Percentiles rank a stretch among this genome's conserved stretches.
These are phyloP conservation scores for Peronospora destructor DNA, from an alignment of 352 stramenopile genomes.

Conservation along the genomic window DNA sequence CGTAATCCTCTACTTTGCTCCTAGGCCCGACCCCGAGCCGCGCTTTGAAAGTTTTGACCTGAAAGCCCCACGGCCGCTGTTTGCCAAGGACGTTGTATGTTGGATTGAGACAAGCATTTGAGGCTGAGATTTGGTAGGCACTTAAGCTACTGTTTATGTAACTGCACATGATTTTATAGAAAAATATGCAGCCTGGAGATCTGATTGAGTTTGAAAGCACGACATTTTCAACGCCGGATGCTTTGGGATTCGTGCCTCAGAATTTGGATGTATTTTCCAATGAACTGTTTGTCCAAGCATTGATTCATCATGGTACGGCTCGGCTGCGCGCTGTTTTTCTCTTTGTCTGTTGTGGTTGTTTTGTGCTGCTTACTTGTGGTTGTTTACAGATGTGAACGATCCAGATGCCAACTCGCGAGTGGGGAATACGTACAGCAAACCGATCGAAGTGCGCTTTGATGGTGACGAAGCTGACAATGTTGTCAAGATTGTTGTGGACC, in stretches of 20 bases:
- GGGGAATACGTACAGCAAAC: constrained; percentile 59
- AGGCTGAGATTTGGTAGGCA: background rate
- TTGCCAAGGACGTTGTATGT: constrained; percentile 58
- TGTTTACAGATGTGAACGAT: constrained; percentile 46
- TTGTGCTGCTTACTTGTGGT: background rate
- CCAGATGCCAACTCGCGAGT: constrained; percentile 56
- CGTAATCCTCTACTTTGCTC: constrained; percentile 61
- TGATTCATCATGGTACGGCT: constrained; percentile 53
- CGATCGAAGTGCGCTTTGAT: constrained; percentile 35
- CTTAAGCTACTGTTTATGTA: constrained; percentile 2
- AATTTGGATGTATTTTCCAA: constrained; percentile 39
- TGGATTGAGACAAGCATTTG: background rate
- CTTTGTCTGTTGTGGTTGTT: background rate
- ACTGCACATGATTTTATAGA: constrained; percentile 18
- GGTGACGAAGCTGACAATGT: constrained; percentile 22
- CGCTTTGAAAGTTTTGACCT: constrained; percentile 56
- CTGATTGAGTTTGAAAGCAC: constrained; percentile 62
- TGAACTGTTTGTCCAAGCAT: constrained; percentile 52
- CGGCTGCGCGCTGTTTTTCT: no score
- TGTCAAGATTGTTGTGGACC: constrained; percentile 47
- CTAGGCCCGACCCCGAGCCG: constrained; percentile 31
- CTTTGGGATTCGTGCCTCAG: constrained; percentile 54
- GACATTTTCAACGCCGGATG: constrained; percentile 47
- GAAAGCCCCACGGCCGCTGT: constrained; percentile 47
- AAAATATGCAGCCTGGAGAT: constrained; percentile 41